A percentile compares a stretch with the other conserved stretches of the same genome.
These are phyloP conservation scores for Solanum raphanifolium DNA, from an alignment of 257 asterid species.

Conservation along the genomic window DNA sequence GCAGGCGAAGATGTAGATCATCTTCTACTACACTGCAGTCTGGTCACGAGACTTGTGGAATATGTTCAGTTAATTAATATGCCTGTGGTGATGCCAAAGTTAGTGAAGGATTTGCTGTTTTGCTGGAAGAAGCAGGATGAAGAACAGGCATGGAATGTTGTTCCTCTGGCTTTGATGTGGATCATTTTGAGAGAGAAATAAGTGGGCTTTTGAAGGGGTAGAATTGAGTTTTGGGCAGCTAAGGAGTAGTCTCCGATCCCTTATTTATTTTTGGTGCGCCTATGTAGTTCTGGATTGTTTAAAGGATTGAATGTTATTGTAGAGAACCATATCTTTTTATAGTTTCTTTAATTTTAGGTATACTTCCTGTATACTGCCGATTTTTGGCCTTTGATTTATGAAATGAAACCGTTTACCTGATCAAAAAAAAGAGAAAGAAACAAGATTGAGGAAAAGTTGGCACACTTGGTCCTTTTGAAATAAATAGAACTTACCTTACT, in stretches of 20 bases:
- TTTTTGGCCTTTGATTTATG: not conserved
- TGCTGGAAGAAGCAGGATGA: not conserved
- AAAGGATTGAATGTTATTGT: not conserved
- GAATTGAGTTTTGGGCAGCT: not conserved
- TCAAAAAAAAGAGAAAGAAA: not conserved
- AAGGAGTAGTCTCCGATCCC: not conserved
- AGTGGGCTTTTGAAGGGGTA: not conserved
- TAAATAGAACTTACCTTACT: not conserved
- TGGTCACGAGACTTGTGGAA: not conserved
- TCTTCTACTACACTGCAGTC: not conserved
- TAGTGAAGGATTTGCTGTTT: not conserved
- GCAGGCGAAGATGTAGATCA: not conserved
- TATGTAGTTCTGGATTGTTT: not conserved
- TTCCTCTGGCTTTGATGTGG: not conserved
- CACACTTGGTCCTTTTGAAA: not conserved
- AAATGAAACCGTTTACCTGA: not conserved
- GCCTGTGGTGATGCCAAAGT: not conserved
- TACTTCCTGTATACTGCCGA: not conserved
- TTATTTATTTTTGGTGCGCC: not conserved
- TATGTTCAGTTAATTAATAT: not conserved
- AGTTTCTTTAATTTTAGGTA: not conserved
- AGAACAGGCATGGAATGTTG: not conserved
- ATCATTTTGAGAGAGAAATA: not conserved
- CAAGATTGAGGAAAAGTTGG: not conserved
- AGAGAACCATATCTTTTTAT: not conserved